These are phyloP conservation scores for Mimosa bimucronata DNA, from an alignment of 306 rosid species.

Conservation along the genomic window DNA sequence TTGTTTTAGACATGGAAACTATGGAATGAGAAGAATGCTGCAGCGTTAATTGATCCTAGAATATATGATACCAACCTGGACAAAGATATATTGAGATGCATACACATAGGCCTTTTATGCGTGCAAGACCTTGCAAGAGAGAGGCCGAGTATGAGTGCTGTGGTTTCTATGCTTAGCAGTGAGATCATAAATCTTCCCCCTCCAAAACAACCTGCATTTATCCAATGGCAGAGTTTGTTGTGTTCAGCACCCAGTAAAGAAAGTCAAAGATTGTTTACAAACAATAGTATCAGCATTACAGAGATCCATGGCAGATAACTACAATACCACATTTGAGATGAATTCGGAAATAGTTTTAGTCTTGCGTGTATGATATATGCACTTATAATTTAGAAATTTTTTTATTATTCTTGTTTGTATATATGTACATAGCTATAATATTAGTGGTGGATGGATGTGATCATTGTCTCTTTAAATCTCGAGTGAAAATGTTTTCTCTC, in stretches of 20 bases:
- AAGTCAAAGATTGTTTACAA: neutral
- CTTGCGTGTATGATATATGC: no score
- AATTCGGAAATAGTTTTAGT: neutral
- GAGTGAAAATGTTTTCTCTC: no score
- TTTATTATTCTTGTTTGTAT: no score
- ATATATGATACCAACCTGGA: slow-evolving; percentile 1
- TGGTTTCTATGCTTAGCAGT: slow-evolving; percentile 39
- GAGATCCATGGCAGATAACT: neutral
- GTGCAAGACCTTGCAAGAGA: slow-evolving; percentile 28
- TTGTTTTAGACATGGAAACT: slow-evolving; percentile 38
- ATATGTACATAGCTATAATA: neutral
- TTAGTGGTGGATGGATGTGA: no score
- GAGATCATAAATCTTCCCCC: slow-evolving; percentile 35
- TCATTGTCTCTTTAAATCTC: no score
- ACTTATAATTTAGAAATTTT: no score
- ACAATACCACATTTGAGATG: neutral
- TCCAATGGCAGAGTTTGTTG: no score
- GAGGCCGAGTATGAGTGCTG: slow-evolving; percentile 12
- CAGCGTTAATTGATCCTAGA: slow-evolving; percentile 18
- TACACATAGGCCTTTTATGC: slow-evolving; percentile 46
- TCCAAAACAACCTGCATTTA: slow-evolving; percentile 40
- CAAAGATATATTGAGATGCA: slow-evolving; percentile 31
- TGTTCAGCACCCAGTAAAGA: neutral
- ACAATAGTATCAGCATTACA: slow-evolving; percentile 1
- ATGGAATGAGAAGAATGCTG: slow-evolving; percentile 30